These are phyloP conservation scores for Nicotiana paniculata DNA, from an alignment of 257 asterid genomes.

Conservation along the genomic window DNA sequence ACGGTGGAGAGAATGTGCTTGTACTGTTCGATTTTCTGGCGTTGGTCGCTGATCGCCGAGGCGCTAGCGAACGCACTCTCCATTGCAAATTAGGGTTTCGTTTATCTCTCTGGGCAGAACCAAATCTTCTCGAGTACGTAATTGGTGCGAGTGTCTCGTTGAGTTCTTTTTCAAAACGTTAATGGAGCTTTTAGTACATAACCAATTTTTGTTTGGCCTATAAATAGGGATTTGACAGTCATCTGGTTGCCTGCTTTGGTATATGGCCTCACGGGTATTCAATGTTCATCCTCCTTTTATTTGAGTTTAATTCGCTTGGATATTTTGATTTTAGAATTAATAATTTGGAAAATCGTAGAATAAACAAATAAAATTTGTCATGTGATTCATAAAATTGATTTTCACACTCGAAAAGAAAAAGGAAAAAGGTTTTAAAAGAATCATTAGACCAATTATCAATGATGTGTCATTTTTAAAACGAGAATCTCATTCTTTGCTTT, in stretches of 20 bases:
- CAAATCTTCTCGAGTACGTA: neutral
- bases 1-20: slow-evolving; percentile 79
- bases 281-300: too few relatives aligned
- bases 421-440: too few relatives aligned
- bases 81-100: slow-evolving; percentile 35
- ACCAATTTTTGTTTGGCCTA: neutral
- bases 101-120: neutral
- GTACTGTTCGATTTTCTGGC: slow-evolving; percentile 94
- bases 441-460: too few relatives aligned
- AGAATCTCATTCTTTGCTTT: too few relatives aligned
- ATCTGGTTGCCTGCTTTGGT: neutral
- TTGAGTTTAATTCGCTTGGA: too few relatives aligned
- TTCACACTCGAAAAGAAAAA: too few relatives aligned
- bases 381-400: too few relatives aligned
- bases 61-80: slow-evolving; percentile 88
- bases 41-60: slow-evolving; percentile 83
- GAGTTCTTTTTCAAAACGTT: neutral
- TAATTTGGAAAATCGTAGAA: too few relatives aligned
- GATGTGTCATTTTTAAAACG: too few relatives aligned
- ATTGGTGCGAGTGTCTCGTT: neutral
- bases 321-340: too few relatives aligned
- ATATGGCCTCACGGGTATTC: neutral
- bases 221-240: neutral
- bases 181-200: neutral
- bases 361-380: too few relatives aligned